Evolutionary conservation across 768 basidiomycete species (phyloP), one percentile per base, ranked within the genome.

Genomic region (Mycena vulgaris): DNA sequence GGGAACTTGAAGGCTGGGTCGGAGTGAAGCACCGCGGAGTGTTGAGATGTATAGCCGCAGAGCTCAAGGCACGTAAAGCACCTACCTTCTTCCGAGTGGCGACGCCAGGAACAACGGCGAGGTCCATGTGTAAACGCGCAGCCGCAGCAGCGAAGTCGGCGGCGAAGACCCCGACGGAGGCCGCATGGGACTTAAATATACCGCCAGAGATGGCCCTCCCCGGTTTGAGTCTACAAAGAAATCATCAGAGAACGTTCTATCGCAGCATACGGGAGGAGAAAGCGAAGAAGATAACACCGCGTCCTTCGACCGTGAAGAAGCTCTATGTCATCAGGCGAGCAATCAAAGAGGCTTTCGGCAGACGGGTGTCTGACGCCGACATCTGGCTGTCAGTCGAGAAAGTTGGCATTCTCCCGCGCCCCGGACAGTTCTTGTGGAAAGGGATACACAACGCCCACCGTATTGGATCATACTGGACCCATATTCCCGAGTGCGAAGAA

Each of bases 381-480:
- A 37, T 37, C 6, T 37, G 35, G 35, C 6, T 37, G 6, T 6
- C 14, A 14, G 35, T 37, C 8, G 35, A 6, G 14, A 37, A 37
- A 7, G 14, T 7, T 7, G 35, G 14, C 13, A 40, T 60, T 14
- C 63, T 62, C 19, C 28, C n/a, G 7, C 45, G 27, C 17, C 9
- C 28, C 27, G 25, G 48, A 5, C 11, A 66, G 23, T 66, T 66
- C 55, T 51, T 71, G 14, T 74, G 70, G 70, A 68, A 52, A 57
- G 31, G 47, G 8, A 40, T 68, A 14, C 73, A 72, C 31, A 63
- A 72, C 45, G 66, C 70, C 19, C 68, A 64, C 49, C 63, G 56
- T 49, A 27, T 74, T 25, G 73, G 73, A 8, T n/a, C 48, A n/a
- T 59, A 68, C 10, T 71, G 69, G 72, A 25, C 25, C 17, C 48